Conservation (phyloP, 164 flowering plant genomes). For the Litsea cubeba region DNA sequence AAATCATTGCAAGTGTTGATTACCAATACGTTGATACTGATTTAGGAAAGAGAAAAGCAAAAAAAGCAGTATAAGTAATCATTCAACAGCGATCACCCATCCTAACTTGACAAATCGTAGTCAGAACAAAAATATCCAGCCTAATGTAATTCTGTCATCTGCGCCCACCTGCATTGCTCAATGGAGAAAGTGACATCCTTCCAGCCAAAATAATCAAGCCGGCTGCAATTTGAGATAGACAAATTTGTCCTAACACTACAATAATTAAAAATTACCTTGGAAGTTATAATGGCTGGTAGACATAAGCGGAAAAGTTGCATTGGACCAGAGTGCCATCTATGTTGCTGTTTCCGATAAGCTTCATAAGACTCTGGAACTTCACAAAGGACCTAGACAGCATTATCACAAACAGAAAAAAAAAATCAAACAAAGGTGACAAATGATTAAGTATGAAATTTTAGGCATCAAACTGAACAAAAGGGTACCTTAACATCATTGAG, state of each 20-base stretch:
- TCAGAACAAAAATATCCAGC: background rate
- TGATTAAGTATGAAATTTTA: background rate
- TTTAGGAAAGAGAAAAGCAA: too few relatives aligned
- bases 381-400: constrained; percentile 61
- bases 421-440: background rate
- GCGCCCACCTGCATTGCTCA: too few relatives aligned
- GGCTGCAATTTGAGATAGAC: background rate
- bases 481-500: constrained; percentile 95
- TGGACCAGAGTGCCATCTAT: constrained; percentile 98
- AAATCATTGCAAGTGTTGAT: too few relatives aligned
- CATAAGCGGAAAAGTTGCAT: constrained; percentile 95
- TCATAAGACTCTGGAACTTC: constrained; percentile 97
- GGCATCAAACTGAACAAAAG: background rate
- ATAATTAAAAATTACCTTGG: constrained; percentile 53
- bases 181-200: too few relatives aligned
- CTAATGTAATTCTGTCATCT: too few relatives aligned
- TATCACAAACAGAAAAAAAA: background rate
- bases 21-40: too few relatives aligned
- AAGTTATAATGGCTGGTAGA: constrained; percentile 56
- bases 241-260: background rate
- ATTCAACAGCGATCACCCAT: background rate
- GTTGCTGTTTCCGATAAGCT: constrained; percentile 94
- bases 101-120: background rate
- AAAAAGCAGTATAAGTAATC: too few relatives aligned
- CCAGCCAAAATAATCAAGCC: too few relatives aligned